A percentile compares a stretch with the other conserved stretches of the same genome.
phyloP scores from a whole-genome alignment of 805 yeast genomes.

The Zygosaccharomyces bisporus region DNA sequence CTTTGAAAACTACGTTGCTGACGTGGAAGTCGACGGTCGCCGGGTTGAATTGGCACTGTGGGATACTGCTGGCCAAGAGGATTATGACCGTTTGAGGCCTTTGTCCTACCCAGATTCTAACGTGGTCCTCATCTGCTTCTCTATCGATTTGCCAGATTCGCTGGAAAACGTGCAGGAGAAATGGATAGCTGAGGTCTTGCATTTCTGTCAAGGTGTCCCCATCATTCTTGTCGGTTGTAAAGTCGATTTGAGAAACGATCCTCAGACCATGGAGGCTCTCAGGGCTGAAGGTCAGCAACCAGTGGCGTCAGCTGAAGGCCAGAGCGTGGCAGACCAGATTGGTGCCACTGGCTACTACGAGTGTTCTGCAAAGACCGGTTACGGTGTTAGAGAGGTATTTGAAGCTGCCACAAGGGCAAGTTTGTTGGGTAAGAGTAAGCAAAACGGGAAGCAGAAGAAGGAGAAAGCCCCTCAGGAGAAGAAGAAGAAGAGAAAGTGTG shows the following conservation, averaged over 20 bases:
- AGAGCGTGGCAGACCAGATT: constrained; percentile 81
- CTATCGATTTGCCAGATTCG: constrained; percentile 87
- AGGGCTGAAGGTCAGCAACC: constrained; percentile 75
- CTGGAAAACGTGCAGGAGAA: constrained; percentile 91
- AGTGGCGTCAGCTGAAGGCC: constrained; percentile 77
- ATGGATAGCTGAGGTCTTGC: constrained; percentile 91
- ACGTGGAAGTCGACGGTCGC: constrained; percentile 87
- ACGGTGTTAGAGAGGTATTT: constrained; percentile 89
- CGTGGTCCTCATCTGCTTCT: constrained; percentile 87
- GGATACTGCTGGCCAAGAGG: constrained; percentile 99
- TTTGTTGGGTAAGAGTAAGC: constrained; percentile 51
- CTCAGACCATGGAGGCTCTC: constrained; percentile 68
- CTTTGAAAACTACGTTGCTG: constrained; percentile 96
- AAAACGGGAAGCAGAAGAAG: constrained; percentile 24
- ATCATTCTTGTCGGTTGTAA: constrained; percentile 91
- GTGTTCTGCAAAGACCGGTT: constrained; percentile 88
- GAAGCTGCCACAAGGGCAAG: constrained; percentile 93
- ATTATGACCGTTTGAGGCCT: constrained; percentile 90
- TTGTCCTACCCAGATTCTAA: constrained; percentile 89
- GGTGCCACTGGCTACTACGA: constrained; percentile 85
- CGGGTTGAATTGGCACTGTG: constrained; percentile 90
- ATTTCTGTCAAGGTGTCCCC: constrained; percentile 92
- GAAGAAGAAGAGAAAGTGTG: constrained; percentile 70
- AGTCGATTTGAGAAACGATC: constrained; percentile 82
- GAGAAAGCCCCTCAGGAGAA: constrained; percentile 43